Base-by-base conservation (phyloP, 805 yeast genomes). In the Zygosaccharomyces pseudorouxii region DNA sequence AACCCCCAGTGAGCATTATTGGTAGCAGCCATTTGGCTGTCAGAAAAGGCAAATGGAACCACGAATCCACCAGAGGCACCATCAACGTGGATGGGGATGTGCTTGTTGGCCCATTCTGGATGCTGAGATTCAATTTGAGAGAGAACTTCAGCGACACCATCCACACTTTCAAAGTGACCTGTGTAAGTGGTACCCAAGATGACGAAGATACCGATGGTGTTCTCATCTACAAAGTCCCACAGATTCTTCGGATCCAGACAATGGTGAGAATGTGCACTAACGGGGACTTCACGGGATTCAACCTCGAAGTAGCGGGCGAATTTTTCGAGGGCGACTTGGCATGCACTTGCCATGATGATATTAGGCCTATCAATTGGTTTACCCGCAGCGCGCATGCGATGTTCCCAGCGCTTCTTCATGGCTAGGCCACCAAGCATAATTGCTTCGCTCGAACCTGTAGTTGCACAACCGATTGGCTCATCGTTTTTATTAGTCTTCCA, bases 301-400 rank as follows among this genome's bases (percentile, higher is more conserved):
- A 89, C 97, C 59, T 89, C 97, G 68, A 89, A 90, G 70, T 89
- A 89, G 44, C 96, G 75, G 12, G 97, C 96, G 70, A 90, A 90
- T 71, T 89, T 89, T 70, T 89, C 97, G 59, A 90, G 73, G 0
- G 96, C 96, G 41, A 90, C 97, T 70, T 89, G 97, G 47, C 92
- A 93, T 67, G 92, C 87, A 29, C 92, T 74, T 8, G 96, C 95
- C 96, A 89, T 89, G 53, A 89, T 70, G 61, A 89, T 87, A 67
- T 89, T 89, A 48, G 97, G 97, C 47, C 78, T 78, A 22, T 69
- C 76, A 43, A 65, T 69, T 43, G 82, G 76, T 54, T 80, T 78
- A 4, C 90, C 90, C 27, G 72, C 73, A 1, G 71, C 80, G 60
- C 68, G 73, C 59, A 85, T 78, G 55, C 71, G 75, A 23, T 73